Base-by-base conservation (phyloP, 139 green algal genomes). In the Chlamydomonas sphaeroides region DNA sequence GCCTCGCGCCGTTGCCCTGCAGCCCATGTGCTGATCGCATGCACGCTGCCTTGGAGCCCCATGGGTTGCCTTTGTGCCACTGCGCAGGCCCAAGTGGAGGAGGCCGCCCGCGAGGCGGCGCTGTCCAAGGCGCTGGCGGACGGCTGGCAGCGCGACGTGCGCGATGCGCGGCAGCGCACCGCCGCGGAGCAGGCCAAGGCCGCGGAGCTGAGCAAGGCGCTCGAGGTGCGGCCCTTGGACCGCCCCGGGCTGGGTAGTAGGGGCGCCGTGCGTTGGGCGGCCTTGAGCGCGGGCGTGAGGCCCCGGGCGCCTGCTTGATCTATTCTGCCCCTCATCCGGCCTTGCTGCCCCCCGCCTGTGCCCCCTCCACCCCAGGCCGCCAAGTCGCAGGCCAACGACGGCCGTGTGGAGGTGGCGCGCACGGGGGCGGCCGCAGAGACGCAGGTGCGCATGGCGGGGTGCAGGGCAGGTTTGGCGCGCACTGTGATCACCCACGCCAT, bases 81-180 rank as follows among this genome's bases (percentile, higher is more conserved):
- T n/a, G n/a, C n/a, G 15, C 48, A 83, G 76, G 62, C 62, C 63
- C 41, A 65, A 5, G 23, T 65, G 62, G 62, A 88, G 25, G 87
- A 90, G 67, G 78, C 83, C 3, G 20, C 23, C n/a, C 73, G 45
- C 5, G 87, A 88, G 72, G 38, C 73, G 32, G 72, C 83, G 10
- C 71, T 90, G 78, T 71, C 87, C 8, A 85, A 78, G 33, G 36
- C 87, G 21, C 38, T 90, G 73, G 79, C 87, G 0, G 87, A 90
- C 0, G 79, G 83, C 25, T 90, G 83, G 83, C 32, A 75, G 45
- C 72, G 87, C 1, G 87, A 90, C 41, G 28, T 88, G 68, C n/a
- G 68, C 30, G 75, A 84, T n/a, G 68, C 59, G 35, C 49, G 67
- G 45, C 5, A 20, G 28, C 74, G 74, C 25, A 33, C 62, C 0